These are phyloP conservation scores for Aspergillus awamori DNA, from an alignment of 2,329 filamentous ascomycete species.

Conservation along the genomic window DNA sequence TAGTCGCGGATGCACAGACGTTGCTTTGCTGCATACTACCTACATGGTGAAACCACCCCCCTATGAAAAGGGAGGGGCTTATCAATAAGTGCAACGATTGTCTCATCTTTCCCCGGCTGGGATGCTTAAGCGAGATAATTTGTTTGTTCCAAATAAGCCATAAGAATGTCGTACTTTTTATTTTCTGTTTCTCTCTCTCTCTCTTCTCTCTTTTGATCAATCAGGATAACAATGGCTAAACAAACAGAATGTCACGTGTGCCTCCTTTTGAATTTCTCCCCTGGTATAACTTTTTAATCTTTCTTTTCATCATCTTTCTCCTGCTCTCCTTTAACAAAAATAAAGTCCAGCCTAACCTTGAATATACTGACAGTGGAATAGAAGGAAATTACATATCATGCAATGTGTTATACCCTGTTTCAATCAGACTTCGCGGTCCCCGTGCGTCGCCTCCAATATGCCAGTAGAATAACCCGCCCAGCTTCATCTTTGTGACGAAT, in stretches of 20 bases:
- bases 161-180: too few species aligned
- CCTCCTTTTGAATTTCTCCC: neutral
- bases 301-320: neutral
- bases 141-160: neutral
- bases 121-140: neutral
- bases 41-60: neutral
- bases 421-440: constrained; percentile 61
- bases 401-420: constrained; percentile 61
- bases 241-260: neutral
- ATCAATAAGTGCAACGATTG: neutral
- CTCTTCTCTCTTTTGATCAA: too few species aligned
- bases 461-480: constrained; percentile 83
- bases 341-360: neutral
- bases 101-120: neutral
- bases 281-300: neutral
- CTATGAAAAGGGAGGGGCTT: constrained; percentile 5
- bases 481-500: constrained; percentile 70
- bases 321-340: neutral
- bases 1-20: neutral
- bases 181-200: too few species aligned
- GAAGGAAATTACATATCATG: constrained; percentile 41
- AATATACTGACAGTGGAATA: neutral
- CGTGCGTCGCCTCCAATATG: constrained; percentile 71
- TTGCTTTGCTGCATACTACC: neutral
- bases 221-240: too few species aligned